Evolutionary conservation across 2,329 filamentous ascomycete genomes (phyloP).

Genomic region (Colletotrichum ledebouriae): DNA sequence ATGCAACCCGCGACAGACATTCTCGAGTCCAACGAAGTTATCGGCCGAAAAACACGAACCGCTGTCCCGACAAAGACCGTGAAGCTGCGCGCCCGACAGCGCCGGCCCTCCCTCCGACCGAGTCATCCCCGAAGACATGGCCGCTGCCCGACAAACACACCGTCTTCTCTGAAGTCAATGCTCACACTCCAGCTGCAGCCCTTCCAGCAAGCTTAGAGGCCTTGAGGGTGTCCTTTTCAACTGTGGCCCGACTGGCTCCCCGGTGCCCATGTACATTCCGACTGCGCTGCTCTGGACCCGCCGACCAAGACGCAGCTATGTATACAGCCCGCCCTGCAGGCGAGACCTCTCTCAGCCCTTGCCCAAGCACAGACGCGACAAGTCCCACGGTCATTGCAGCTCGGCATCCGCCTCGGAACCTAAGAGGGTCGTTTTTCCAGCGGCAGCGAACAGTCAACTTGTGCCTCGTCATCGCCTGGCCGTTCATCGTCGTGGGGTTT

Average conservation of each 20-base stretch:
- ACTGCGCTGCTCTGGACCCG: background rate
- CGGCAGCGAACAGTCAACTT: background rate
- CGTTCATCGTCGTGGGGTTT: background rate
- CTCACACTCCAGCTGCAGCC: background rate
- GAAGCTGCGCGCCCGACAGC: background rate
- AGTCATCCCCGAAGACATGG: background rate
- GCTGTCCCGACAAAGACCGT: background rate
- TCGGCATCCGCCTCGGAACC: background rate
- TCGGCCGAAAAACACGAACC: background rate
- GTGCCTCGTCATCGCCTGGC: constrained; percentile 1
- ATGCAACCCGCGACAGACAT: background rate
- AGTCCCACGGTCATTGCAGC: constrained; percentile 3
- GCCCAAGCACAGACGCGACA: constrained; percentile 2
- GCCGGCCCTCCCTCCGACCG: background rate
- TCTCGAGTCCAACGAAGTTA: background rate
- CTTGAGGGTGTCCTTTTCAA: background rate
- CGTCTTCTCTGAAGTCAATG: background rate
- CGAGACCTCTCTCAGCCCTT: background rate
- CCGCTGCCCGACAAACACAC: background rate
- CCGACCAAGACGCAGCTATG: background rate
- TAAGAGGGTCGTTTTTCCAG: background rate
- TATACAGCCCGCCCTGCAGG: background rate
- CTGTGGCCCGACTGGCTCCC: background rate
- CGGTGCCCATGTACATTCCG: background rate
- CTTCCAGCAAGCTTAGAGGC: background rate